phyloP scores from a whole-genome alignment of 2,329 filamentous ascomycete genomes.

The Microcyclospora pomicola region DNA sequence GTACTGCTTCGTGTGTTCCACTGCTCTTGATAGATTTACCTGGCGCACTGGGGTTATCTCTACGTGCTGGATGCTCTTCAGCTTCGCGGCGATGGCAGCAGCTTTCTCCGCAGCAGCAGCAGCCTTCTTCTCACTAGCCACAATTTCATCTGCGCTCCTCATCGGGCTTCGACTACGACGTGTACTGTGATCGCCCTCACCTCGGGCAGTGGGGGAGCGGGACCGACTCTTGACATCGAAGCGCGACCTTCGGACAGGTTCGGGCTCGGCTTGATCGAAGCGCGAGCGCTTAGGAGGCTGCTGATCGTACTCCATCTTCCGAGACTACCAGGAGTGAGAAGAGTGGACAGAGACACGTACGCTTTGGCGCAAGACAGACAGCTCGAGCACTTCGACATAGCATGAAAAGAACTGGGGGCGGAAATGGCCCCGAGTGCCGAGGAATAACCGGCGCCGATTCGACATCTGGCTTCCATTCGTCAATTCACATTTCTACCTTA shows the following conservation, averaged over 20 bases:
- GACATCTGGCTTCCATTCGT: no score
- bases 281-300: constrained; percentile 58
- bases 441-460: no score
- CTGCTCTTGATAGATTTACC: constrained; percentile 26
- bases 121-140: constrained; percentile 18
- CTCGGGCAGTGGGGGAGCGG: constrained; percentile 26
- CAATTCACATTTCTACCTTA: no score
- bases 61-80: constrained; percentile 75
- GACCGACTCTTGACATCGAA: constrained; percentile 90
- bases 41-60: constrained; percentile 70
- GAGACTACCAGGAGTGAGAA: no score
- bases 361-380: no score
- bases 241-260: constrained; percentile 55
- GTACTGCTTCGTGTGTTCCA: constrained; percentile 1
- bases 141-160: constrained; percentile 38
- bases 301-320: constrained; percentile 54
- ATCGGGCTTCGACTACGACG: constrained; percentile 72
- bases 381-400: no score
- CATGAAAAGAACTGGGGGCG: no score
- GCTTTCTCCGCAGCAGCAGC: constrained; percentile 71
- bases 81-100: constrained; percentile 35
- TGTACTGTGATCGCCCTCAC: constrained; percentile 15
- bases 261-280: constrained; percentile 83
- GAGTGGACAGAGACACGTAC: no score
- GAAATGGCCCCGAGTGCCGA: no score